These are phyloP conservation scores for Phytophthora sp. DNA, from an alignment of 352 stramenopile genomes.

Conservation along the genomic window DNA sequence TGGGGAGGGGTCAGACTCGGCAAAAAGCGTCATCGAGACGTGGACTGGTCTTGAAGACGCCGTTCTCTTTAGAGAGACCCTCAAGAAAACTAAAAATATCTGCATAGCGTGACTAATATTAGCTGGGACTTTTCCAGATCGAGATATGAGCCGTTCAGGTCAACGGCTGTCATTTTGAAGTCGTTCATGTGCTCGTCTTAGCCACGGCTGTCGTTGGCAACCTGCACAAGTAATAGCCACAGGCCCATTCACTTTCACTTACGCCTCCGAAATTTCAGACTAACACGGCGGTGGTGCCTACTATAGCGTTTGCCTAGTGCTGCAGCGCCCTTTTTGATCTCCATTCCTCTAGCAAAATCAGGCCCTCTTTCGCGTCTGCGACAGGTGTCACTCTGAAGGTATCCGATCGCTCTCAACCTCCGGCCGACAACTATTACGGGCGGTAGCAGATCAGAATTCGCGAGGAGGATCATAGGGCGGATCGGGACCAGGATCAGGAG, in stretches of 20 bases:
- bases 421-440: neutral
- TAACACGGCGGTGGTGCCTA: no score
- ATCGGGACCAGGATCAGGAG: neutral
- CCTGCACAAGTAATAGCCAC: conserved; percentile 21
- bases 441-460: conserved; percentile 10
- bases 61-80: neutral
- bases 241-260: conserved; percentile 5
- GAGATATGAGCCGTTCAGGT: no score
- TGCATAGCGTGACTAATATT: no score
- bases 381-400: conserved; percentile 27
- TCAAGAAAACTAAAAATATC: no score
- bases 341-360: conserved; percentile 34
- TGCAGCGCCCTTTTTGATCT: conserved; percentile 3
- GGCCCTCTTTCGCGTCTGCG: conserved; percentile 16
- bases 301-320: neutral
- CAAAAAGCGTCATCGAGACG: neutral
- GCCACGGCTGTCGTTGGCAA: no score
- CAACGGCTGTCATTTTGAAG: no score
- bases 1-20: conserved; percentile 34
- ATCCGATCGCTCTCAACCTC: neutral
- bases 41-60: conserved; percentile 11
- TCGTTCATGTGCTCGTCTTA: no score
- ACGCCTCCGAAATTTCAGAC: no score
- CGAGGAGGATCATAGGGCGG: neutral
- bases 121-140: no score